Base-by-base conservation (phyloP, 306 rosid genomes). In the Cajanus cajan region DNA sequence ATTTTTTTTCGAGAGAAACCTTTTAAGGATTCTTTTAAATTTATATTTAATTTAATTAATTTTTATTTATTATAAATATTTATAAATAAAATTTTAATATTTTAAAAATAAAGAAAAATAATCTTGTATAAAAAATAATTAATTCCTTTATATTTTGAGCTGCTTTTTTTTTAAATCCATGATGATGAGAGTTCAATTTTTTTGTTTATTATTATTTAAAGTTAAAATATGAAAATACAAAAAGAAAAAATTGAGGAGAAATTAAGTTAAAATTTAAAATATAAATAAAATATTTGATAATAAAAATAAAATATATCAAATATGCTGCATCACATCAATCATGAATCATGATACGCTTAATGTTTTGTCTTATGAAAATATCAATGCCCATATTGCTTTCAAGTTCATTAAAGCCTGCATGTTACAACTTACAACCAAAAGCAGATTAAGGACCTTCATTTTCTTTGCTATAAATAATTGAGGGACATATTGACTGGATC, bases 271-370 rank as follows among this genome's bases (percentile, higher is more conserved):
- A 48, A 48, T 5, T 19, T 18, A 52, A 52, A 52, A 52, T 50
- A 50, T 16, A 48, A 5, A 0, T 16, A 0, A 2, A 50, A 47
- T 15, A 0, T 19, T 52, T 48, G n/a, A 48, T 15, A 6, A 48
- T 16, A 51, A n/a, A 18, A 54, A 28, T n/a, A 47, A 14, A 41
- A 41, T 2, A 12, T 4, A 54, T 54, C 14, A 19, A 19, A 21
- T 0, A 54, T 31, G 68, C 0, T 33, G 36, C 67, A 71, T 63
- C 78, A 24, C 73, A 72, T 62, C 83, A 72, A 39, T 21, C 70
- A 4, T n/a, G n/a, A n/a, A n/a, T n/a, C n/a, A n/a, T n/a, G n/a
- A n/a, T 12, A 22, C 4, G 10, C 52, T 70, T 2, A 33, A 37
- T 50, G 39, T 4, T 39, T 41, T 12, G 22, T 68, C 45, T 16